These are phyloP conservation scores for Saccharomycopsis amapae DNA, from an alignment of 805 yeast species.

Conservation along the genomic window DNA sequence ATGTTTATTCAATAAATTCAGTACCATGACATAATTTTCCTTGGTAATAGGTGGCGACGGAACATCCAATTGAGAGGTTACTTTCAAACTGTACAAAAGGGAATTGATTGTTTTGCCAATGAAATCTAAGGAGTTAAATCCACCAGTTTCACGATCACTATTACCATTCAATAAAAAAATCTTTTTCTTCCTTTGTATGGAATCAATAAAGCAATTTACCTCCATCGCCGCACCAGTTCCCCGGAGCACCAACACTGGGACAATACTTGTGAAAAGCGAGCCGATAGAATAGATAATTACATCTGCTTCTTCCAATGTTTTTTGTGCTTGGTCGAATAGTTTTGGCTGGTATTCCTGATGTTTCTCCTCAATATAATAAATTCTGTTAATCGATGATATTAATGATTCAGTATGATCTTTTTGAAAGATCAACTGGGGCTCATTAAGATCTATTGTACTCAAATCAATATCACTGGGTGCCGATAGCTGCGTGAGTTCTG, in stretches of 20 bases:
- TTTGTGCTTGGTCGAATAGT: not conserved
- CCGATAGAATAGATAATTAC: slow-evolving; percentile 75
- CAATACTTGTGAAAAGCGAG: slow-evolving; percentile 77
- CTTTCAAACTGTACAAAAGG: slow-evolving; percentile 43
- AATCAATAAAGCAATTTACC: slow-evolving; percentile 24
- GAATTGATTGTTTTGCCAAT: slow-evolving; percentile 49
- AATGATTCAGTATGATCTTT: slow-evolving; percentile 55
- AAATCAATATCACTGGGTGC: slow-evolving; percentile 24
- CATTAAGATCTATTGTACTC: slow-evolving; percentile 22
- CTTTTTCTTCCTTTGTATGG: slow-evolving; percentile 39
- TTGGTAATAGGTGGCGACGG: not conserved
- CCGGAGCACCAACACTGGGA: slow-evolving; percentile 68
- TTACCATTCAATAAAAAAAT: slow-evolving; percentile 67
- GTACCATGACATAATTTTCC: not conserved
- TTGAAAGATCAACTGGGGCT: slow-evolving; percentile 63
- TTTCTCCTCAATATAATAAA: slow-evolving; percentile 77
- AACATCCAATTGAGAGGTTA: slow-evolving; percentile 2
- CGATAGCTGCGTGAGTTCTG: slow-evolving; percentile 12
- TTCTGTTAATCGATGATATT: slow-evolving; percentile 64
- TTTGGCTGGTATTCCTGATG: slow-evolving; percentile 78
- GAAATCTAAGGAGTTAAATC: slow-evolving; percentile 55
- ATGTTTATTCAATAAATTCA: not conserved
- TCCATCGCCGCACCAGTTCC: slow-evolving; percentile 66
- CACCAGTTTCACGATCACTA: slow-evolving; percentile 72
- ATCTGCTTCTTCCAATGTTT: slow-evolving; percentile 41